These are phyloP conservation scores for Aspergillus ibericus DNA, from an alignment of 2,329 filamentous ascomycete species.

Conservation along the genomic window DNA sequence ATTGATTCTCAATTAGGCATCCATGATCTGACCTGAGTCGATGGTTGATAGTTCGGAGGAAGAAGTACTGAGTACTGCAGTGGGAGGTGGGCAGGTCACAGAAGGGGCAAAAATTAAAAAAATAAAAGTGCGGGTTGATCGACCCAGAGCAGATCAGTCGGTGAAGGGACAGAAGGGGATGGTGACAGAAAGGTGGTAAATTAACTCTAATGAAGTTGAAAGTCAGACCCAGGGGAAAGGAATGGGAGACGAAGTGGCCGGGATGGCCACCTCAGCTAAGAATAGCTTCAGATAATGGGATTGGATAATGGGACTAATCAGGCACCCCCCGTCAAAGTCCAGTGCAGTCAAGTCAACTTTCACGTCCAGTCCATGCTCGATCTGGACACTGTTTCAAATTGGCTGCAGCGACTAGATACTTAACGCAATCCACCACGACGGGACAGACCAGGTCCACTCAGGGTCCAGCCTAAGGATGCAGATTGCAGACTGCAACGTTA, in stretches of 20 bases:
- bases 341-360: not conserved
- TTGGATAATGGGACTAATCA: not conserved
- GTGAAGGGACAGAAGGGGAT: not conserved
- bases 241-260: not conserved
- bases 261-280: not conserved
- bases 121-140: constrained; percentile 1
- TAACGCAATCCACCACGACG: constrained; percentile 1
- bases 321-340: not conserved
- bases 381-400: constrained; percentile 12
- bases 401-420: not conserved
- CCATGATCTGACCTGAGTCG: not conserved
- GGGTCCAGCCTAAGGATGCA: constrained; percentile 6
- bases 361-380: constrained; percentile 4
- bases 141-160: not conserved
- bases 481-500: not conserved
- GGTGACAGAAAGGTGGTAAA: not conserved
- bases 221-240: not conserved
- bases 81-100: not conserved
- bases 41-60: not conserved
- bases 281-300: not conserved
- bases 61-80: not conserved
- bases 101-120: not conserved
- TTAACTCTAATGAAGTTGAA: not conserved
- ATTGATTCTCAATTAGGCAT: not conserved
- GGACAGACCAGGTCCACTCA: constrained; percentile 4